Evolutionary conservation across 352 stramenopile genomes (phyloP).

Genomic region (Pythium insidiosum): DNA sequence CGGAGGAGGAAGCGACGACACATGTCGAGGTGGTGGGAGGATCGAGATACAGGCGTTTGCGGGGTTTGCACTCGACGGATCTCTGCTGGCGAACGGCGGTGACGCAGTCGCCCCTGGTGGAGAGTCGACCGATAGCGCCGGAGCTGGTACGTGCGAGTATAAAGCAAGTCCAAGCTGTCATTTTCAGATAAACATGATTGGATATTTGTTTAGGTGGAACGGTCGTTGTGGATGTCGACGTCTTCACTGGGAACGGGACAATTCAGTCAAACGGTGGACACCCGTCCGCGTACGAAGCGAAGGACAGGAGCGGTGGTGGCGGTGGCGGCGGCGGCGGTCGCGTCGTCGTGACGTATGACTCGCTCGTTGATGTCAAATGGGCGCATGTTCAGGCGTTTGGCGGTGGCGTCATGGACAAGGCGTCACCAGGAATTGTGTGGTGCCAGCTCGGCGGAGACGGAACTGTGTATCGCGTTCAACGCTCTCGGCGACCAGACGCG

Average conservation of each 20-base stretch:
- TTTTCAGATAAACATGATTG: no score
- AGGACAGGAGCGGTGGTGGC: constrained; percentile 7
- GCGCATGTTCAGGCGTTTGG: constrained; percentile 16
- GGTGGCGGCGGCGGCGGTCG: constrained; percentile 20
- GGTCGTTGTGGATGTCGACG: constrained; percentile 6
- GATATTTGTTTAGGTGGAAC: constrained; percentile 18
- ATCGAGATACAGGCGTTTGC: constrained; percentile 31
- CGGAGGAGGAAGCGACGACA: constrained; percentile 50
- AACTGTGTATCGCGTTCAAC: constrained; percentile 48
- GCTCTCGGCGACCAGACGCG: no score
- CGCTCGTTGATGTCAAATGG: constrained; percentile 8
- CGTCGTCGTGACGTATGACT: constrained; percentile 11
- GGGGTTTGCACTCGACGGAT: constrained; percentile 53
- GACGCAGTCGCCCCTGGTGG: constrained; percentile 19
- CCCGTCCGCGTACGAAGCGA: constrained; percentile 5
- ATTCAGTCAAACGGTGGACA: constrained; percentile 16
- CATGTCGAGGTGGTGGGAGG: constrained; percentile 54
- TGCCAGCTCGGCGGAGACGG: constrained; percentile 75
- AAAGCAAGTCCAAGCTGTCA: no score
- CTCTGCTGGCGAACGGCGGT: constrained; percentile 55
- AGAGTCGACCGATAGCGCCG: constrained; percentile 52
- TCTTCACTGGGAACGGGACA: constrained; percentile 4
- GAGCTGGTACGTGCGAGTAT: constrained; percentile 22
- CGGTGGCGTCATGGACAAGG: constrained; percentile 6
- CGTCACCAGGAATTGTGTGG: constrained; percentile 34